phyloP scores from a whole-genome alignment of 106 monocot genomes.

The Dendrobium chrysotoxum region DNA sequence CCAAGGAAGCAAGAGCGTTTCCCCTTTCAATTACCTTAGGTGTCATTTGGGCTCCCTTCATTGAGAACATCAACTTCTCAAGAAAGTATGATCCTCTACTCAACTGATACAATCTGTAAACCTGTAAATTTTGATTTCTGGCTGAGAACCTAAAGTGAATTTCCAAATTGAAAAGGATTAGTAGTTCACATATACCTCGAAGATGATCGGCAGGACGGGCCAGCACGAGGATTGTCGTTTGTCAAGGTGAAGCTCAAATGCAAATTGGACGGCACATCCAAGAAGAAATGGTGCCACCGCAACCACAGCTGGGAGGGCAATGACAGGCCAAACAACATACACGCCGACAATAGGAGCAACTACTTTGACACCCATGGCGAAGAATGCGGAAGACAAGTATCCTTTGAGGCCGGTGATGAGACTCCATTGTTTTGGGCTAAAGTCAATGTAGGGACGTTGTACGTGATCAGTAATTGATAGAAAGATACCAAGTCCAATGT shows the following conservation, averaged over 20 bases:
- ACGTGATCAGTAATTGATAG: constrained; percentile 38
- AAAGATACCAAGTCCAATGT: constrained; percentile 46
- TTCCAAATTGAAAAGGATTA: not conserved
- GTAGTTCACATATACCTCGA: constrained; percentile 41
- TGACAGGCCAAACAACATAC: constrained; percentile 49
- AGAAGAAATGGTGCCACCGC: constrained; percentile 58
- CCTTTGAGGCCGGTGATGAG: constrained; percentile 63
- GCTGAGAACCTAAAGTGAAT: not conserved
- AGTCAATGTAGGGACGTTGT: constrained; percentile 62
- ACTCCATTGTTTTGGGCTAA: constrained; percentile 58
- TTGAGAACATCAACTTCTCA: constrained; percentile 41
- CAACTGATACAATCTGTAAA: constrained; percentile 70
- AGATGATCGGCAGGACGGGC: constrained; percentile 68
- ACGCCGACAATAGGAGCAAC: constrained; percentile 48
- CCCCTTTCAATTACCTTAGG: constrained; percentile 33
- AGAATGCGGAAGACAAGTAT: constrained; percentile 56
- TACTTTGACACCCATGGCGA: constrained; percentile 68
- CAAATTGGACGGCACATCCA: constrained; percentile 59
- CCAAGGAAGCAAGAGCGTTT: constrained; percentile 39
- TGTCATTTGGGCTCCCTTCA: constrained; percentile 23
- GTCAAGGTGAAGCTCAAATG: constrained; percentile 40
- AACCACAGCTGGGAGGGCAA: constrained; percentile 46
- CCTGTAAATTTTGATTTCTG: constrained; percentile 21
- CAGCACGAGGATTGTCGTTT: constrained; percentile 44
- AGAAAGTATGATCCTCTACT: constrained; percentile 60